These are phyloP conservation scores for Beauveria asiatica DNA, from an alignment of 2,329 filamentous ascomycete species.

Conservation along the genomic window DNA sequence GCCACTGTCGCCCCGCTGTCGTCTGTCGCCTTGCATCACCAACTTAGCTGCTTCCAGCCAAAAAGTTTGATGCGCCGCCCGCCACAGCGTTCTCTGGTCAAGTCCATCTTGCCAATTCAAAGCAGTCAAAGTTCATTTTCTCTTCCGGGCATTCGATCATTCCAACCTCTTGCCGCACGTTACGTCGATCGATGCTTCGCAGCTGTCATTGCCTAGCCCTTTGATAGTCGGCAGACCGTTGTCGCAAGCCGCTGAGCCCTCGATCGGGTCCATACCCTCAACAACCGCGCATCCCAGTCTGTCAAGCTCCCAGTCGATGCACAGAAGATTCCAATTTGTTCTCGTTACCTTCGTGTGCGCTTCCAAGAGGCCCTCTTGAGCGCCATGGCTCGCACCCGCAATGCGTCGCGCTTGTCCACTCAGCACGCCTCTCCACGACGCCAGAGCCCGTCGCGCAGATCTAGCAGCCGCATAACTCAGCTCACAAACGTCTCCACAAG, in stretches of 20 bases:
- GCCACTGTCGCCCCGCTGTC: background rate
- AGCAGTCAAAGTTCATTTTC: no score
- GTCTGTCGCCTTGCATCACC: background rate
- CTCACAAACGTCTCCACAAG: conserved; percentile 3
- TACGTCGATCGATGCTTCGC: no score
- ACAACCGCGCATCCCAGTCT: background rate
- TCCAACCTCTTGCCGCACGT: background rate
- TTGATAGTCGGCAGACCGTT: no score
- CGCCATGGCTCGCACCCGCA: conserved; percentile 6
- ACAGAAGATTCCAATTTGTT: background rate
- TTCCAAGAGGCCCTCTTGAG: background rate
- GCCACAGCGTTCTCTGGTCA: background rate
- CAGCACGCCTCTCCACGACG: background rate
- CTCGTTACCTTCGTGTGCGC: background rate
- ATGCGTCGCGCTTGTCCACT: background rate
- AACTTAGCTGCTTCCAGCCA: background rate
- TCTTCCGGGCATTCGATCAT: background rate
- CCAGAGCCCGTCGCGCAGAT: conserved; percentile 2
- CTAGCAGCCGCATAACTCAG: conserved; percentile 2
- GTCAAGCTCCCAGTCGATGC: background rate
- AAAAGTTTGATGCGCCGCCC: background rate
- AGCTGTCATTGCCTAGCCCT: background rate
- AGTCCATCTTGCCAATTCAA: background rate
- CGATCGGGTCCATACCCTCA: background rate
- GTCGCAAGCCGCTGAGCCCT: background rate